Conservation (phyloP, 352 stramenopile species). For the Phytopythium vexans region DNA sequence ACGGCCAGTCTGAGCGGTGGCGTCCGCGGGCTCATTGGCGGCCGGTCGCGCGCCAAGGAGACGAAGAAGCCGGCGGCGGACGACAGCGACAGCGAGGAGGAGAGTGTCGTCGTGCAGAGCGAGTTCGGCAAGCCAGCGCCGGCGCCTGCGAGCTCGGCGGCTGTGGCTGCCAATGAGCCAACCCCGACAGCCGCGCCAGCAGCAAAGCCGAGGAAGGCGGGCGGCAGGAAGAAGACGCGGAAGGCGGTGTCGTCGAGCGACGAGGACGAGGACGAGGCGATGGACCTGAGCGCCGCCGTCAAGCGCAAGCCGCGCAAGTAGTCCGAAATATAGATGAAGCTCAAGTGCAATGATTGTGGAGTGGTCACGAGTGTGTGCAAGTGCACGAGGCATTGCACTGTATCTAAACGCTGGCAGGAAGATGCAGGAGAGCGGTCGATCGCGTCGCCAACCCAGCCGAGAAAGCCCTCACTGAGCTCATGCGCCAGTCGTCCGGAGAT, state of each 20-base stretch:
- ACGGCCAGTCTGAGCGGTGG: slow-evolving; percentile 32
- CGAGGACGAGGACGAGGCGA: slow-evolving; percentile 42
- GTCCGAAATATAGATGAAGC: too few species aligned
- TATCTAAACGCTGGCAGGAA: too few species aligned
- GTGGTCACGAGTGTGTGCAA: too few species aligned
- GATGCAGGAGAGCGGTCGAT: too few species aligned
- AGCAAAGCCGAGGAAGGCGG: slow-evolving; percentile 13
- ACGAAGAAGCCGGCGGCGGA: slow-evolving; percentile 25
- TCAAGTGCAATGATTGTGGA: too few species aligned
- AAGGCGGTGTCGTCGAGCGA: slow-evolving; percentile 41
- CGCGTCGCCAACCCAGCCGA: too few species aligned
- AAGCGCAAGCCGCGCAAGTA: slow-evolving; percentile 50
- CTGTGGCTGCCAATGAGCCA: not conserved
- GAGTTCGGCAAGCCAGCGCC: slow-evolving; percentile 38
- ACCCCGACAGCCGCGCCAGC: slow-evolving; percentile 11
- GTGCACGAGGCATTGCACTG: too few species aligned
- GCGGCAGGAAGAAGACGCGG: slow-evolving; percentile 36
- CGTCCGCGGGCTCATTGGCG: slow-evolving; percentile 42
- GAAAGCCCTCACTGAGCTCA: too few species aligned
- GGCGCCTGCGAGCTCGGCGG: not conserved
- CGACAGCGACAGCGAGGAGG: slow-evolving; percentile 73
- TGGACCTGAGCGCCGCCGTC: slow-evolving; percentile 69
- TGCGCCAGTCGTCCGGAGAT: too few species aligned
- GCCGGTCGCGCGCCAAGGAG: slow-evolving; percentile 7
- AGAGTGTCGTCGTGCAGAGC: slow-evolving; percentile 68